A percentile compares a stretch with the other conserved stretches of the same genome.
Conservation (phyloP, 768 basidiomycete species). For the Lactarius sp. region DNA sequence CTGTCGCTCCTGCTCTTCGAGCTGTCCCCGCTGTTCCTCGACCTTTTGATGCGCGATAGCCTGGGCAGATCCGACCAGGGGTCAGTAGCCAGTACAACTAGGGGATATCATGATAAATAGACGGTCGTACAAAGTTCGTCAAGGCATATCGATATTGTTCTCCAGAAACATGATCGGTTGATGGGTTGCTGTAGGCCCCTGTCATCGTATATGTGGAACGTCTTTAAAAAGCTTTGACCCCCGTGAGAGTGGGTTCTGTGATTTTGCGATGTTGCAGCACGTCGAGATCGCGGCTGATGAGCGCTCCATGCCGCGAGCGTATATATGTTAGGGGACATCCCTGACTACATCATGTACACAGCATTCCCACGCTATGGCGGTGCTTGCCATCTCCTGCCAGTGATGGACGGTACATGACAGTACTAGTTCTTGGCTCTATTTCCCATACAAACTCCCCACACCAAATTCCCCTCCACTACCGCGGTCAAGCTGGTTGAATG, state of each 20-base stretch:
- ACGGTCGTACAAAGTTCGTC: constrained; percentile 56
- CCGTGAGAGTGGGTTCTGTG: too few species aligned
- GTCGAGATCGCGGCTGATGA: too few species aligned
- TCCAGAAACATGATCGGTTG: constrained; percentile 37
- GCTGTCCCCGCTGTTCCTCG: constrained; percentile 70
- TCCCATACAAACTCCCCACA: constrained; percentile 44
- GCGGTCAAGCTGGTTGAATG: constrained; percentile 55
- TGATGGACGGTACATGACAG: not conserved
- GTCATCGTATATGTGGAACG: not conserved
- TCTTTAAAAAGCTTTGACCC: not conserved
- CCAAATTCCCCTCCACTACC: constrained; percentile 42
- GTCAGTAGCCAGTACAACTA: not conserved
- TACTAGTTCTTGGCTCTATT: constrained; percentile 24
- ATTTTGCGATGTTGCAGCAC: too few species aligned
- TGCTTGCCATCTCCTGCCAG: too few species aligned
- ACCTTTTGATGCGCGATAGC: constrained; percentile 87
- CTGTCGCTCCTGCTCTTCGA: constrained; percentile 81
- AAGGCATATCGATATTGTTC: constrained; percentile 82
- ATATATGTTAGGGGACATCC: not conserved
- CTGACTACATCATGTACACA: too few species aligned
- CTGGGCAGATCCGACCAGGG: constrained; percentile 34
- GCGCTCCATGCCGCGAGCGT: not conserved
- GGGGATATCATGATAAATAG: not conserved
- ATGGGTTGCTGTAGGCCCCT: not conserved
- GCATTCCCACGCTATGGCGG: too few species aligned